Evolutionary conservation across 192 early-diverging fungal genomes (phyloP).

Genomic region (Geosiphon pyriformis): DNA sequence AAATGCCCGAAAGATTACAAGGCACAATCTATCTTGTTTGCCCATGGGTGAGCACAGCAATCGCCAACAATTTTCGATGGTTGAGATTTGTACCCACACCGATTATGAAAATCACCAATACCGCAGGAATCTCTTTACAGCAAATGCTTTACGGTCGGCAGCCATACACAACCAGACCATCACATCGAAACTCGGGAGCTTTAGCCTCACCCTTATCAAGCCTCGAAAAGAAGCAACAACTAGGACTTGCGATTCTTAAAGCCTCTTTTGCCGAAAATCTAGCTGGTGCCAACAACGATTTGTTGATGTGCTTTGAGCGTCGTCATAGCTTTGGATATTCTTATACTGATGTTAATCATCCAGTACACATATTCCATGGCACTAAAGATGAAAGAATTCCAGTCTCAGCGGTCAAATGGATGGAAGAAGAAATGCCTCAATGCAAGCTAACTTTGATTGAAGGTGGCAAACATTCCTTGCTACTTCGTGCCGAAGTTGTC

Average conservation of each 20-base stretch:
- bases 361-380: conserved; percentile 39
- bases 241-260: conserved; percentile 34
- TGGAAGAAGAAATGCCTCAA: conserved; percentile 35
- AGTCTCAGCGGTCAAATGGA: conserved; percentile 37
- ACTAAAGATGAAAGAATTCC: conserved; percentile 38
- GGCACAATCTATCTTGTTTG: conserved; percentile 38
- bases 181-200: conserved; percentile 30
- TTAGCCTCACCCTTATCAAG: conserved; percentile 28
- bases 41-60: conserved; percentile 34
- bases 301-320: conserved; percentile 36
- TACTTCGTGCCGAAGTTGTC: conserved; percentile 35
- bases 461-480: conserved; percentile 33
- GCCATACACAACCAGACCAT: conserved; percentile 30
- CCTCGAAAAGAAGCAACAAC: conserved; percentile 30
- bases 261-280: conserved; percentile 34
- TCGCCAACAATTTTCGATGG: conserved; percentile 37
- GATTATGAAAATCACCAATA: conserved; percentile 29
- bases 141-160: conserved; percentile 1
- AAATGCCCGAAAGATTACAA: conserved; percentile 31
- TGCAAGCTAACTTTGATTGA: conserved; percentile 36
- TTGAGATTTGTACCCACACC: conserved; percentile 35
- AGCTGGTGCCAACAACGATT: conserved; percentile 38
- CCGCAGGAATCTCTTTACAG: conserved; percentile 25
- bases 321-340: conserved; percentile 36
- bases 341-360: conserved; percentile 39